phyloP scores from a whole-genome alignment of 192 early-diverging fungal genomes.

The Dispira parvispora region DNA sequence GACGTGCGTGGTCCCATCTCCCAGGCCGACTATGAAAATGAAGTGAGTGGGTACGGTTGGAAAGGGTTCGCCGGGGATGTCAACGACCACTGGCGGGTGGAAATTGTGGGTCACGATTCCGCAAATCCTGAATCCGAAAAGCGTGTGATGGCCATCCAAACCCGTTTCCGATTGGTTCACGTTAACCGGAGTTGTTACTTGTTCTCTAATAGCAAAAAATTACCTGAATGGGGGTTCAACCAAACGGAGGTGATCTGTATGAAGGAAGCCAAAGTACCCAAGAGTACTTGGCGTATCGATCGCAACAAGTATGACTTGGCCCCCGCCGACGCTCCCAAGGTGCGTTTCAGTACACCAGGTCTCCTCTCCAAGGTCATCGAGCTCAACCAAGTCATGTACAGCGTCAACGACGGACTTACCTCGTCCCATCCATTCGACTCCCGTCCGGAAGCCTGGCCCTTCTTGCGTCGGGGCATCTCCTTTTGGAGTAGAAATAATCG shows the following conservation, averaged over 20 bases:
- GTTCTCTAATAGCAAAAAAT: conserved; percentile 55
- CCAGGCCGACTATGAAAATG: conserved; percentile 54
- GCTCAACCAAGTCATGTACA: conserved; percentile 76
- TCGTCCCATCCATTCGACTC: conserved; percentile 90
- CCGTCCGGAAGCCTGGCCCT: conserved; percentile 71
- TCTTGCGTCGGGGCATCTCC: conserved; percentile 69
- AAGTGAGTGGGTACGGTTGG: conserved; percentile 56
- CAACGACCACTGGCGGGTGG: conserved; percentile 84
- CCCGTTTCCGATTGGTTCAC: conserved; percentile 62
- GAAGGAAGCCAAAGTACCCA: conserved; percentile 47
- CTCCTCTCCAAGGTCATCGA: conserved; percentile 84
- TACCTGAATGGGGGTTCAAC: conserved; percentile 86
- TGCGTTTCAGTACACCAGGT: conserved; percentile 41
- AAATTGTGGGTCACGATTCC: conserved; percentile 44
- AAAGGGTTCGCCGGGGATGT: conserved; percentile 61
- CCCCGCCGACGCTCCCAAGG: conserved; percentile 33
- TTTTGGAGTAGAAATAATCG: conserved; percentile 58
- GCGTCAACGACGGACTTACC: conserved; percentile 69
- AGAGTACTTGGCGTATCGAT: conserved; percentile 71
- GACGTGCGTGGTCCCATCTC: conserved; percentile 47
- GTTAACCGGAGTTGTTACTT: conserved; percentile 57
- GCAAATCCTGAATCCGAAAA: conserved; percentile 28
- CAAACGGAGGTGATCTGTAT: conserved; percentile 92
- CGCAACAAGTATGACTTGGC: conserved; percentile 38
- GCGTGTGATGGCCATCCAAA: conserved; percentile 40